Base-by-base conservation (phyloP, 2,329 filamentous ascomycete species). In the Mycosphaerella sp. region DNA sequence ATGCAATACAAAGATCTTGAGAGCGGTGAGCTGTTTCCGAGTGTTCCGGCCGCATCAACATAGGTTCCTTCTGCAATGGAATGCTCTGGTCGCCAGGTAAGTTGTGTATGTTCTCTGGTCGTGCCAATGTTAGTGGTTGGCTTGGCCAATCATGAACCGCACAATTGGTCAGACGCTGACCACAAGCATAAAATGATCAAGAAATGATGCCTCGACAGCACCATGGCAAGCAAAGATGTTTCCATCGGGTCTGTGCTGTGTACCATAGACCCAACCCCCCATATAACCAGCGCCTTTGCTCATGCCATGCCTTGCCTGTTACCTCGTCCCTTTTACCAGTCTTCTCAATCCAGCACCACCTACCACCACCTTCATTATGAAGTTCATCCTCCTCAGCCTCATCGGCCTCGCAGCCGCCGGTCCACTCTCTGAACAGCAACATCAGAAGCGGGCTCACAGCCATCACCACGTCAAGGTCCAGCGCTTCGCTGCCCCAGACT, bases 381-480 rank as follows among this genome's bases (percentile, higher is more conserved):
- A 44, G 34, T 32, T 50, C 41, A 18, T 17, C 12, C 13, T 44
- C 9, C 28, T 50, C n/a, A 32, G 34, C 12, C 27, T 50, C 17
- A 18, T 41, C 12, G 41, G 41, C 13, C 41, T 50, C 18, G 41
- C 34, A 12, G 34, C 41, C 8, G 48, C 41, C 5, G 36, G n/a
- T 34, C 41, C 41, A 35, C n/a, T 44, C 41, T n/a, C 28, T n/a
- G 48, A 28, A 36, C 43, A 36, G 10, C 18, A 39, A 18, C 21
- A 25, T 6, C 21, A 48, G 18, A 25, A 14, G 18, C 37, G 25
- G 34, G 18, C 27, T 16, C 45, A 49, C 39, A 27, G 39, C n/a
- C 45, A 49, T 17, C 45, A 49, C 30, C 45, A 49, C 18, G 39
- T 49, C 28, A 25, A 42, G 17, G 27, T 49, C 14, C n/a, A n/a